A percentile compares a stretch with the other conserved stretches of the same genome.
phyloP scores from a whole-genome alignment of 129 eudicot species.

The Daucus carota region DH1_v3.0 NC_030381.2:38693501-38694000 shows the following conservation, averaged over 20 bases:
- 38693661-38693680: too few relatives aligned
- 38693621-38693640: too few relatives aligned
- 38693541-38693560: too few relatives aligned
- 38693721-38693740: neutral
- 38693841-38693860: conserved; percentile 1
- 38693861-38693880: neutral
- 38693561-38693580: too few relatives aligned
- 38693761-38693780: conserved; percentile 40
- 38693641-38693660: too few relatives aligned
- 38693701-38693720: neutral
- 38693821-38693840: conserved; percentile 26
- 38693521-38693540: too few relatives aligned
- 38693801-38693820: conserved; percentile 2
- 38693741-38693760: conserved; percentile 6
- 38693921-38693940: too few relatives aligned
- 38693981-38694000: neutral
- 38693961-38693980: neutral
- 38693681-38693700: neutral
- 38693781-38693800: conserved; percentile 12
- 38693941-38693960: neutral
- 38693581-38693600: too few relatives aligned
- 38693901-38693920: neutral
- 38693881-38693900: neutral
- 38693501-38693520: too few relatives aligned
- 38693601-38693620: too few relatives aligned